Conservation (phyloP, 2,329 filamentous ascomycete genomes). For the Calonectria honghensis region DNA sequence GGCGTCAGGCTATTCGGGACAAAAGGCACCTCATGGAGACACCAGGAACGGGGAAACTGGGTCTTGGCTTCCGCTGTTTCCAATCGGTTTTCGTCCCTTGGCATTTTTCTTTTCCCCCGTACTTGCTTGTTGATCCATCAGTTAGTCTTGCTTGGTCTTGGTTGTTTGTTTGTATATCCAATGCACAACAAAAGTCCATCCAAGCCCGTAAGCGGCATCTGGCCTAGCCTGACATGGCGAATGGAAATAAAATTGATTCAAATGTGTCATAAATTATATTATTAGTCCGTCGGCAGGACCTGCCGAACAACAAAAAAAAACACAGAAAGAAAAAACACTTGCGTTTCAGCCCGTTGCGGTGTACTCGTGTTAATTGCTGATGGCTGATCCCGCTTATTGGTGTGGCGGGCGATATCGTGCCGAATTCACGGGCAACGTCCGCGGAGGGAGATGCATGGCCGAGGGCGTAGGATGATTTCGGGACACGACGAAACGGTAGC, state of each 20-base stretch:
- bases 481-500: conserved; percentile 27
- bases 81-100: conserved; percentile 31
- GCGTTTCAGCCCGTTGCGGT: conserved; percentile 20
- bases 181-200: conserved; percentile 17
- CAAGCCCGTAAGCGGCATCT: conserved; percentile 8
- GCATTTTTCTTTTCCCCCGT: background rate
- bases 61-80: conserved; percentile 34
- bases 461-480: conserved; percentile 29
- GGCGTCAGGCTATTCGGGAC: conserved; percentile 48
- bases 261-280: conserved; percentile 3
- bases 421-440: background rate
- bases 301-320: too few relatives aligned
- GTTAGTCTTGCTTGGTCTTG: background rate
- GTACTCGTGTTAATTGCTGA: background rate
- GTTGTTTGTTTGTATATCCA: conserved; percentile 18
- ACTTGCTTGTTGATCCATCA: conserved; percentile 8
- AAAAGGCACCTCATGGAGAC: conserved; percentile 53
- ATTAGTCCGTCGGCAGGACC: background rate
- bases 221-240: conserved; percentile 1
- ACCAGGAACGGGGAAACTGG: conserved; percentile 36
- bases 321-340: background rate
- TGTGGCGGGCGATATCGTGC: conserved; percentile 32
- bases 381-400: conserved; percentile 6
- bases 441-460: background rate
- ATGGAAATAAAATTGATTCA: conserved; percentile 15